Conservation (phyloP, 1,284 basidiomycete genomes). For the Moniliella sp. region DNA sequence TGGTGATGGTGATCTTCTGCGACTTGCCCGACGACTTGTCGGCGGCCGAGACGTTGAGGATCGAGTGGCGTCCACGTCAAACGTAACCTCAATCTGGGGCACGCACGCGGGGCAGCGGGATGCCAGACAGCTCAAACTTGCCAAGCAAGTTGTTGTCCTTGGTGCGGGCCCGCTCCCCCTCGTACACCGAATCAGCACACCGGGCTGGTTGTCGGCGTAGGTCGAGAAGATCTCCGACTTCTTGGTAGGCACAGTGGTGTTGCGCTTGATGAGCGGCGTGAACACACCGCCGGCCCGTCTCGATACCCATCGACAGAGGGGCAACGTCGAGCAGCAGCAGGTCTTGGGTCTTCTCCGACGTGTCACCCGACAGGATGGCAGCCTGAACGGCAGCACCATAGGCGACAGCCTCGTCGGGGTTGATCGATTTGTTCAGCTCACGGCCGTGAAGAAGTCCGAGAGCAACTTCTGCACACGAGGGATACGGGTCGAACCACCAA, state of each 20-base stretch:
- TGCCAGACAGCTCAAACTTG: conserved; percentile 77
- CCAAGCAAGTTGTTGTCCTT: conserved; percentile 95
- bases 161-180: conserved; percentile 93
- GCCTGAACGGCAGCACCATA: conserved; percentile 98
- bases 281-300: conserved; percentile 97
- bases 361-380: conserved; percentile 89
- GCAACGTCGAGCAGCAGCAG: conserved; percentile 88
- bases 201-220: conserved; percentile 31
- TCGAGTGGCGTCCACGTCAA: conserved; percentile 95
- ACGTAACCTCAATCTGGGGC: conserved; percentile 90
- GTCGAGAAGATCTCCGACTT: conserved; percentile 94
- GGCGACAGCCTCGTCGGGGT: conserved; percentile 97
- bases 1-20: conserved; percentile 78
- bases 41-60: conserved; percentile 79
- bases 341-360: conserved; percentile 91
- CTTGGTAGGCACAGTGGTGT: conserved; percentile 92
- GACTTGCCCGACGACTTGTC: conserved; percentile 97
- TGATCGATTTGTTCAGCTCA: conserved; percentile 48
- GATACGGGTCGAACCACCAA: conserved; percentile 95
- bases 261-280: conserved; percentile 88
- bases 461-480: conserved; percentile 93
- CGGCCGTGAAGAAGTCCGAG: conserved; percentile 84
- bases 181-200: conserved; percentile 51
- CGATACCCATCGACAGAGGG: conserved; percentile 81
- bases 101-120: conserved; percentile 80